A percentile compares a stretch with the other conserved stretches of the same genome.
Evolutionary conservation across 2,329 filamentous ascomycete species (phyloP).

Genomic region (Arachnomyces sp.): DNA sequence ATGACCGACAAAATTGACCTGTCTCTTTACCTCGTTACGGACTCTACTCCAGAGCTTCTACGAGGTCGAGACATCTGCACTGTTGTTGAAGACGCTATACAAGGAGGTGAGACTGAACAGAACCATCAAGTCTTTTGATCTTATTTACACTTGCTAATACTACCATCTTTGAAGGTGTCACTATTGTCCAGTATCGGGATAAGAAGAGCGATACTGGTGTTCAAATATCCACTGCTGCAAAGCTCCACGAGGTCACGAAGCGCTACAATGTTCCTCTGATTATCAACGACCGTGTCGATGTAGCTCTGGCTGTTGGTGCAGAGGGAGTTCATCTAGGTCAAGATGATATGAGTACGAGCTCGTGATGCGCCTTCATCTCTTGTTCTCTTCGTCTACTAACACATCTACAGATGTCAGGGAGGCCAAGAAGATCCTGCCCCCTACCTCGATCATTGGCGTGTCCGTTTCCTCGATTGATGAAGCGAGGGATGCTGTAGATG

Average conservation of each 20-base stretch:
- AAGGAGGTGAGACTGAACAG: slow-evolving; percentile 51
- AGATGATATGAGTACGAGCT: slow-evolving; percentile 70
- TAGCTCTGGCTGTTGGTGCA: slow-evolving; percentile 73
- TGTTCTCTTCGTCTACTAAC: neutral
- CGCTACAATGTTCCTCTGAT: slow-evolving; percentile 66
- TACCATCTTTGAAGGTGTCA: slow-evolving; percentile 48
- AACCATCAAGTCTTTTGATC: neutral
- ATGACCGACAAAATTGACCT: slow-evolving; percentile 53
- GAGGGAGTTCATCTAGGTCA: slow-evolving; percentile 94
- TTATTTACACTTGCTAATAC: neutral
- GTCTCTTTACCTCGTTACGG: slow-evolving; percentile 82
- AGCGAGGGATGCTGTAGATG: slow-evolving; percentile 60
- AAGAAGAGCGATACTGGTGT: slow-evolving; percentile 68
- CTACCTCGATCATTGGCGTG: slow-evolving; percentile 75
- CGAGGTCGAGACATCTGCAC: slow-evolving; percentile 59
- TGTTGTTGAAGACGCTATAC: slow-evolving; percentile 66
- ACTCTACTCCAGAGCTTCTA: slow-evolving; percentile 80
- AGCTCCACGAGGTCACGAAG: slow-evolving; percentile 62
- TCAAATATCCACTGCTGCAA: slow-evolving; percentile 61
- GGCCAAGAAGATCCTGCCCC: slow-evolving; percentile 65
- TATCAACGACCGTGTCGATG: slow-evolving; percentile 88
- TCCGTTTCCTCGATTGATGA: slow-evolving; percentile 70
- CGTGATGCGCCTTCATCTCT: neutral
- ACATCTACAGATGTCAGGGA: slow-evolving; percentile 45
- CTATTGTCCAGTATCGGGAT: slow-evolving; percentile 82